Evolutionary conservation across 164 flowering plant species (phyloP).

Genomic region (Vitis riparia): DNA sequence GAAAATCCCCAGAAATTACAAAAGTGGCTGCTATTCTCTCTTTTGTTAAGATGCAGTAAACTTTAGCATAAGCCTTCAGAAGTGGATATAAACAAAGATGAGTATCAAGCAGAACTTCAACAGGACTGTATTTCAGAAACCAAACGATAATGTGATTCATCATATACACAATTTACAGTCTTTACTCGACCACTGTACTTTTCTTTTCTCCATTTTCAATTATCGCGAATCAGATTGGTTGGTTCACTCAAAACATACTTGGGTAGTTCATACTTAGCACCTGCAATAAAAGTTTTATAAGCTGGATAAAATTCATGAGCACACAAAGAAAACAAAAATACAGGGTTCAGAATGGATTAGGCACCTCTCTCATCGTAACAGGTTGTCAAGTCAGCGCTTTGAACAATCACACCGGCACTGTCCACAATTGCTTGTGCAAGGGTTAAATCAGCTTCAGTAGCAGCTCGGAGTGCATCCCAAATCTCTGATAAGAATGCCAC

Average conservation of each 20-base stretch:
- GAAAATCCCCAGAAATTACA: neutral
- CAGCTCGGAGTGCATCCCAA: constrained; percentile 89
- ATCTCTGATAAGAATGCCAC: constrained; percentile 43
- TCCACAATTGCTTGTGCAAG: constrained; percentile 72
- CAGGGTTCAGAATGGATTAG: neutral
- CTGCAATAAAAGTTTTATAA: constrained; percentile 34
- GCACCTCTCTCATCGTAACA: constrained; percentile 85
- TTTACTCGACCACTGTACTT: constrained; percentile 12
- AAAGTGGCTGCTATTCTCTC: neutral
- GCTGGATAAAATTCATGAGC: neutral
- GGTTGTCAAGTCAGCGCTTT: constrained; percentile 61
- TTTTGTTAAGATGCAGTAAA: neutral
- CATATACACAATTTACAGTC: constrained; percentile 50
- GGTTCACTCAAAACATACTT: constrained; percentile 82
- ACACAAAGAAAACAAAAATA: neutral
- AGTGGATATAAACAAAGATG: neutral
- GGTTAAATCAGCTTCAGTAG: constrained; percentile 66
- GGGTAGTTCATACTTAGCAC: constrained; percentile 85
- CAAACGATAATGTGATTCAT: constrained; percentile 15
- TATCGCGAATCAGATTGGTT: constrained; percentile 55
- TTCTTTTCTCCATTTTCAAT: constrained; percentile 26
- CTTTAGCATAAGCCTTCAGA: neutral
- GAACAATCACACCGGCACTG: constrained; percentile 76
- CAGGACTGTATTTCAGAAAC: neutral
- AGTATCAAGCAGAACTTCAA: neutral